These are phyloP conservation scores for Gigaspora rosea DNA, from an alignment of 192 early-diverging fungal species.

Conservation along the genomic window DNA sequence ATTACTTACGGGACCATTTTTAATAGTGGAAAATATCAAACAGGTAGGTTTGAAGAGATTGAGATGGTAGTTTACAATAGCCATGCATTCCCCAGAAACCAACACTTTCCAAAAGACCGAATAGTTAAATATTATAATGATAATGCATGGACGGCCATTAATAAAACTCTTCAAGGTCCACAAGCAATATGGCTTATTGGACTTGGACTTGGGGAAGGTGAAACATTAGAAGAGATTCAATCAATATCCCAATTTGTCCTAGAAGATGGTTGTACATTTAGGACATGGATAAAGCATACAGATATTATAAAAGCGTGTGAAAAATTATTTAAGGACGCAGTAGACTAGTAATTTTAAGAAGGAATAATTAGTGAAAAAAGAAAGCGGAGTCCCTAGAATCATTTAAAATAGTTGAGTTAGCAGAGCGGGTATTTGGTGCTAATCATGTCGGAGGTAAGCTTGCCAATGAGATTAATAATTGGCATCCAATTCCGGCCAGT, in stretches of 20 bases:
- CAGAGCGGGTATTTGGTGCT: conserved; percentile 25
- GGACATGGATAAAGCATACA: no score
- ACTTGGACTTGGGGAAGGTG: no score
- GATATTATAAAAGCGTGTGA: conserved; percentile 23
- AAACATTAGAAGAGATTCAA: no score
- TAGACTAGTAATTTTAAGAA: no score
- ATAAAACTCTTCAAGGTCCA: no score
- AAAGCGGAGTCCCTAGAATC: conserved; percentile 9
- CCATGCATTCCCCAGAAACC: conserved; percentile 6
- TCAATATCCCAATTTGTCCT: no score
- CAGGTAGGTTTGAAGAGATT: neutral
- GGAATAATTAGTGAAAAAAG: conserved; percentile 20
- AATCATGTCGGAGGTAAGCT: conserved; percentile 16
- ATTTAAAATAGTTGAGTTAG: conserved; percentile 27
- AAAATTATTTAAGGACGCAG: conserved; percentile 21
- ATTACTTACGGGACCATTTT: conserved; percentile 18
- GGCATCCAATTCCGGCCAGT: neutral
- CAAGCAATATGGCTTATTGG: no score
- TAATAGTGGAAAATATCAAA: conserved; percentile 24
- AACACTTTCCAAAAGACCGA: conserved; percentile 23
- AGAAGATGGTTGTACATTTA: no score
- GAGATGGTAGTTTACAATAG: conserved; percentile 14
- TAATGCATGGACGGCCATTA: no score
- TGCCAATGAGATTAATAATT: conserved; percentile 19
- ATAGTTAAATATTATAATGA: no score